Percentiles rank a stretch among this genome's conserved stretches.
These are phyloP conservation scores for Brettanomyces sp. DNA, from an alignment of 805 yeast species.

Conservation along the genomic window DNA sequence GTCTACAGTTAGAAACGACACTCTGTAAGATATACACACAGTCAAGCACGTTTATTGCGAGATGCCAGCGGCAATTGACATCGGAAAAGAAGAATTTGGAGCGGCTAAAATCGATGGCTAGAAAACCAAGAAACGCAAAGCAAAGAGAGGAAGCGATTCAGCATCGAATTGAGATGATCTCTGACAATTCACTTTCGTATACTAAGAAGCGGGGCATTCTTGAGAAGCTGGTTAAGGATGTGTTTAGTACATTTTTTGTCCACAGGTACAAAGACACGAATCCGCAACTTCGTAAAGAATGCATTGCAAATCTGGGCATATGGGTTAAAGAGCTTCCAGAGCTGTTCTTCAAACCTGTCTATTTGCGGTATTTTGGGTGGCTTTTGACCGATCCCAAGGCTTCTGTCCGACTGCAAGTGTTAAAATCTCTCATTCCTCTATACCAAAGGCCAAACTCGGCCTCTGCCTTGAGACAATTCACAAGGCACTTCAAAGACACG, in stretches of 20 bases:
- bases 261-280: slow-evolving; percentile 79
- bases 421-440: slow-evolving; percentile 43
- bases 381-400: slow-evolving; percentile 62
- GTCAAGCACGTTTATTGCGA: slow-evolving; percentile 29
- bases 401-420: slow-evolving; percentile 55
- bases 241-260: slow-evolving; percentile 56
- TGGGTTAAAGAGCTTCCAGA: slow-evolving; percentile 73
- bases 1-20: slow-evolving; percentile 51
- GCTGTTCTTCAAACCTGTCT: slow-evolving; percentile 56
- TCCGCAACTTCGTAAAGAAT: slow-evolving; percentile 58
- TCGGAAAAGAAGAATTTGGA: slow-evolving; percentile 16
- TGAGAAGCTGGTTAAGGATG: slow-evolving; percentile 52
- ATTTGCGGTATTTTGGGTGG: slow-evolving; percentile 78
- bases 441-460: slow-evolving; percentile 35
- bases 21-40: slow-evolving; percentile 42
- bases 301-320: slow-evolving; percentile 50
- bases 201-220: slow-evolving; percentile 42
- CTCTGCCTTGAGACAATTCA: slow-evolving; percentile 69
- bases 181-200: slow-evolving; percentile 31
- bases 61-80: slow-evolving; percentile 34
- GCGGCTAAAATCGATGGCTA: slow-evolving; percentile 6
- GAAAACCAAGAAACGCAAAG: slow-evolving; percentile 22
- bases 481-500: slow-evolving; percentile 61
- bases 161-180: slow-evolving; percentile 38
- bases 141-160: slow-evolving; percentile 24